Base-by-base conservation (phyloP, 2,329 filamentous ascomycete genomes). In the Hymenoscyphus albidus region DNA sequence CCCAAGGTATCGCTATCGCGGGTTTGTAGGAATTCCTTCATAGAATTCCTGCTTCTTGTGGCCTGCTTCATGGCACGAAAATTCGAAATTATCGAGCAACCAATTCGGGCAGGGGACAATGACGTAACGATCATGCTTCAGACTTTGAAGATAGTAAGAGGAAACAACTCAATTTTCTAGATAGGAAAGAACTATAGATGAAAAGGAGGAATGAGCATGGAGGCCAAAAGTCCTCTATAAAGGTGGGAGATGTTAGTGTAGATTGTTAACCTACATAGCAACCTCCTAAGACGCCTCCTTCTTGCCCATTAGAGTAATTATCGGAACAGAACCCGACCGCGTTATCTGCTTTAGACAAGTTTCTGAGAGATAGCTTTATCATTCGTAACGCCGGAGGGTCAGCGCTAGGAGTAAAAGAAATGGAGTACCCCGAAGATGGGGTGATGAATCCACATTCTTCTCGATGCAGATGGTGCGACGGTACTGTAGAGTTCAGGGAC, bases 21-120 rank as follows among this genome's bases (percentile, higher is more conserved):
- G 31, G 62, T 64, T 35, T 60, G 62, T 3, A 64, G 27, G 31
- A 60, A 64, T 32, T 60, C 32, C 31, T 56, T 40, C 18, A 64
- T 55, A 18, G 32, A 38, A 38, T 54, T 35, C 39, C 56, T 59
- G n/a, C 56, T 63, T 10, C 39, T 42, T 10, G 51, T 56, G 27
- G 56, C 62, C 22, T 54, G 13, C 35, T 39, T 59, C 27, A 64
- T 40, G 14, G 60, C 60, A 7, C 31, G 27, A 22, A 59, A 27
- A 9, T 44, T 59, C 31, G 32, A 85, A 44, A 1, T n/a, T 44
- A 44, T n/a, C 13, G 5, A 44, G 13, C 12, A 13, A 5, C 40
- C 5, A 13, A 16, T n/a, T 16, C 13, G 13, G 13, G 5, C 13
- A 16, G 12, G 40, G 40, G 40, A 16, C 1, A 44, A n/a, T 16